A percentile compares a stretch with the other conserved stretches of the same genome.
Evolutionary conservation across 169 alveolate genomes (phyloP).

Genomic region (Eimeria nieschulzi): DNA sequence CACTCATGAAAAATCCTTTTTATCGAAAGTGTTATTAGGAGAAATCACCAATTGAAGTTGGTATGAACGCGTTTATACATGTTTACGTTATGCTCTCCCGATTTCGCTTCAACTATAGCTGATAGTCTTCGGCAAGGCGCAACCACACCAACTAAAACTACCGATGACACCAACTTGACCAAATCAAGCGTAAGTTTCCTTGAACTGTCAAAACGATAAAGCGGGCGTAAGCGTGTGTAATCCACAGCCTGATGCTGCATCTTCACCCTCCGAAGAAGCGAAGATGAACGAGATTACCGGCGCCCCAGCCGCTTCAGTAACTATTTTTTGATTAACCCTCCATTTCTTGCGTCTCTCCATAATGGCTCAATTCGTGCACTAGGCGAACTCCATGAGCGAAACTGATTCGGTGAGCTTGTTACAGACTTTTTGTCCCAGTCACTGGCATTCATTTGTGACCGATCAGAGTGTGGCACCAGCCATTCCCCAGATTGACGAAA

Average conservation of each 20-base stretch:
- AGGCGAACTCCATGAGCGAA: conserved; percentile 48
- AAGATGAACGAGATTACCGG: conserved; percentile 63
- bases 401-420: conserved; percentile 23
- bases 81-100: neutral
- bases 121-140: conserved; percentile 64
- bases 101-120: conserved; percentile 9
- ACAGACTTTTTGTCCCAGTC: neutral
- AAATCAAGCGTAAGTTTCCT: conserved; percentile 7
- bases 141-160: conserved; percentile 30
- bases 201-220: neutral
- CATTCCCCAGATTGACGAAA: conserved; percentile 26
- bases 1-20: no score
- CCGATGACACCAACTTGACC: conserved; percentile 28
- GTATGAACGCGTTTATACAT: neutral
- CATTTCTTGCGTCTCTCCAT: no score
- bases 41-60: conserved; percentile 36
- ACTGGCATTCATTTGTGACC: neutral
- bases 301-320: conserved; percentile 23
- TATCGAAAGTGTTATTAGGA: neutral
- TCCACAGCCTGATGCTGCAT: conserved; percentile 6
- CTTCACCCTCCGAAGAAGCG: conserved; percentile 25
- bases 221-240: neutral
- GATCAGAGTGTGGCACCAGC: conserved; percentile 35
- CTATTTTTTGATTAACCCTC: neutral
- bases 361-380: neutral